Evolutionary conservation across 148 eudicot species (phyloP), one percentile per base, ranked within the genome.

Genomic region (Limonium bicolor): DNA sequence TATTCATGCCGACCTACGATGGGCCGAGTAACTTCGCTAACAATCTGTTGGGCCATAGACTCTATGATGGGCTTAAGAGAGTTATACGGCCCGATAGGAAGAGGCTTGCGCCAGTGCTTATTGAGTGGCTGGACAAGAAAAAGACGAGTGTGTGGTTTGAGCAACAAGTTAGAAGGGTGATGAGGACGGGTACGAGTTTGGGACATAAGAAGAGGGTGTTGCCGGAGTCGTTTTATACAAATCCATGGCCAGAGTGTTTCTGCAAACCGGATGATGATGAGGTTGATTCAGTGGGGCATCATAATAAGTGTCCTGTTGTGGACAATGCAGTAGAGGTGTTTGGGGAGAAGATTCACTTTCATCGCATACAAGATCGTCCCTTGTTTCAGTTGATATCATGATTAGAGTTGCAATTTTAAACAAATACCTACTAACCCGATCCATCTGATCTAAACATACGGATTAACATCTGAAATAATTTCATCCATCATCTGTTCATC

Each of bases 231-330:
- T 83, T 88, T 54, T 88, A 88, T 44, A 83, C 97, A 0, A 88
- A 88, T 58, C 80, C 97, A n/a, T 83, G 97, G 97, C 92, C 97
- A 1, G 97, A 88, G 58, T 88, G 97, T 61, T 88, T 88, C 44
- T 88, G 97, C 97, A 88, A 50, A 65, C 31, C 10, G n/a, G n/a
- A n/a, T n/a, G n/a, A n/a, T n/a, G n/a, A n/a, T n/a, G n/a, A n/a
- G n/a, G n/a, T n/a, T n/a, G n/a, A n/a, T n/a, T n/a, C n/a, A n/a
- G n/a, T n/a, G n/a, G n/a, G n/a, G n/a, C n/a, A n/a, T n/a, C n/a
- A n/a, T n/a, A n/a, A n/a, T n/a, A n/a, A n/a, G n/a, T n/a, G n/a
- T n/a, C n/a, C n/a, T n/a, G n/a, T n/a, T n/a, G n/a, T n/a, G n/a
- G n/a, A n/a, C n/a, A n/a, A n/a, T n/a, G n/a, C n/a, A n/a, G n/a